Conservation (phyloP, 768 basidiomycete genomes). For the Tricholoma matsutake region DNA sequence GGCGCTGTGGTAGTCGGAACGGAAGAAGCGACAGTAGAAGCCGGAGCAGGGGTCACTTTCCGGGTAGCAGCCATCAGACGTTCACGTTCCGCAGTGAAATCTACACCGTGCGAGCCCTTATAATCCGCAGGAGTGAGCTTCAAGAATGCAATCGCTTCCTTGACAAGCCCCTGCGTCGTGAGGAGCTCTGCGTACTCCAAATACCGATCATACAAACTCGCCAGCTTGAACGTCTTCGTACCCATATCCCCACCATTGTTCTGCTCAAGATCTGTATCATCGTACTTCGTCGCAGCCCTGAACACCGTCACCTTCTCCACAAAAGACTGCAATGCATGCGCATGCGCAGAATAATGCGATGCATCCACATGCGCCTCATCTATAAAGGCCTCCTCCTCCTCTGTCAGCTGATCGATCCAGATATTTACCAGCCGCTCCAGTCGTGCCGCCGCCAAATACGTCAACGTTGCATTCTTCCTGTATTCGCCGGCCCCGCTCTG, state of each 20-base stretch:
- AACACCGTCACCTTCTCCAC: slow-evolving; percentile 97
- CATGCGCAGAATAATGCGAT: slow-evolving; percentile 76
- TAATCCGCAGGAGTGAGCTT: slow-evolving; percentile 79
- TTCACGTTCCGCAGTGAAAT: slow-evolving; percentile 35
- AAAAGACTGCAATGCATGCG: slow-evolving; percentile 86
- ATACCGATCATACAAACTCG: slow-evolving; percentile 86
- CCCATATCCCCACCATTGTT: slow-evolving; percentile 38
- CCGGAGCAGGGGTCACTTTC: slow-evolving; percentile 11
- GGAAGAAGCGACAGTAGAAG: slow-evolving; percentile 14
- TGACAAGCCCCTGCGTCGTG: slow-evolving; percentile 84
- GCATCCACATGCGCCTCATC: slow-evolving; percentile 38
- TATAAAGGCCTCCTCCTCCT: slow-evolving; percentile 69
- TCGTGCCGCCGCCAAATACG: slow-evolving; percentile 88
- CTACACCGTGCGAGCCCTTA: slow-evolving; percentile 50
- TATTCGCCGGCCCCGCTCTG: slow-evolving; percentile 44
- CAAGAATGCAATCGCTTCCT: slow-evolving; percentile 78
- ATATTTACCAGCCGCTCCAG: slow-evolving; percentile 87
- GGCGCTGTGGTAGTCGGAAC: slow-evolving; percentile 11
- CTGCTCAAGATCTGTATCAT: slow-evolving; percentile 63
- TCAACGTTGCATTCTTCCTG: slow-evolving; percentile 87
- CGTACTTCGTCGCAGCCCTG: slow-evolving; percentile 78
- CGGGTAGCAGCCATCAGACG: slow-evolving; percentile 36
- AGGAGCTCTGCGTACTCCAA: slow-evolving; percentile 94
- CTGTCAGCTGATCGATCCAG: slow-evolving; percentile 86
- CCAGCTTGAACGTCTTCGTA: slow-evolving; percentile 74